Evolutionary conservation across 306 rosid genomes (phyloP).

Genomic region (Benincasa hispida): DNA sequence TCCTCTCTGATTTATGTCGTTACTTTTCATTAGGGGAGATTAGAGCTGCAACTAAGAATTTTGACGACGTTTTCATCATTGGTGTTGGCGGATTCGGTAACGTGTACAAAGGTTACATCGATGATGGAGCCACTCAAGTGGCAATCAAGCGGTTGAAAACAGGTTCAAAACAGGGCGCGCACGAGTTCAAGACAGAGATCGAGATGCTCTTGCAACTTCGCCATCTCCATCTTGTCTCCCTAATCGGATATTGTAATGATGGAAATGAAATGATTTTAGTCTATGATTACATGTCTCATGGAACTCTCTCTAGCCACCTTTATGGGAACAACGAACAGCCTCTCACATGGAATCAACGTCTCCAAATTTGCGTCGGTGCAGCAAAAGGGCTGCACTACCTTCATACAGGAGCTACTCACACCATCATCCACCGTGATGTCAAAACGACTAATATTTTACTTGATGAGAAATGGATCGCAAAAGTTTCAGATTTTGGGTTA

Average conservation of each 20-base stretch:
- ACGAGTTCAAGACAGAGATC: constrained; percentile 22
- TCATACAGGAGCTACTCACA: constrained; percentile 12
- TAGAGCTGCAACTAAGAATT: constrained; percentile 21
- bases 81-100: constrained; percentile 33
- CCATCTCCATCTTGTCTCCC: not conserved
- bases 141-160: constrained; percentile 15
- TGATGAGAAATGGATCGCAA: constrained; percentile 30
- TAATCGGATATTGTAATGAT: not conserved
- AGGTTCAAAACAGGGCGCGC: constrained; percentile 19
- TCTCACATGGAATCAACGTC: not conserved
- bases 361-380: not conserved
- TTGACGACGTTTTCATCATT: constrained; percentile 3
- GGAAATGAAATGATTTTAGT: constrained; percentile 22
- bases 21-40: constrained; percentile 17
- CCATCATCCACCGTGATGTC: constrained; percentile 39
- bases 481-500: constrained; percentile 35
- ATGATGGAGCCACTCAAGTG: not conserved
- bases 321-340: constrained; percentile 4
- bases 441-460: constrained; percentile 24
- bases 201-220: not conserved
- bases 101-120: constrained; percentile 24
- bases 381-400: constrained; percentile 25
- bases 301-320: constrained; percentile 10
- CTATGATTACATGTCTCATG: not conserved
- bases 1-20: constrained; percentile 15